These are phyloP conservation scores for Cubamyces sp. DNA, from an alignment of 768 basidiomycete genomes.

Conservation along the genomic window DNA sequence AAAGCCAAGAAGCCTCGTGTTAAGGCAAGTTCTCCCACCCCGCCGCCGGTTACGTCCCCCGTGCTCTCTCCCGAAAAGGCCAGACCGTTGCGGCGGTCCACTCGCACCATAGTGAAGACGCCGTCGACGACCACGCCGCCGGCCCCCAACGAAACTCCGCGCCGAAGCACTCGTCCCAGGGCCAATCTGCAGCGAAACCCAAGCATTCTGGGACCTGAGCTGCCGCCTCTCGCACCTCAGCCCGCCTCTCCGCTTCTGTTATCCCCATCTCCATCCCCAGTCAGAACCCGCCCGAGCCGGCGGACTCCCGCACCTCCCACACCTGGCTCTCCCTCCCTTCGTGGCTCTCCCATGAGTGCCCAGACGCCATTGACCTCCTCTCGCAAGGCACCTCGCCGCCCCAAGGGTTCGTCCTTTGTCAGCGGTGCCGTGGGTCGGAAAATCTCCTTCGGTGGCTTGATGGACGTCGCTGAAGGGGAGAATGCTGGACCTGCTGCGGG, in stretches of 20 bases:
- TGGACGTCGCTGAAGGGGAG: slow-evolving; percentile 42
- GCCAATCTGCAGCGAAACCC: slow-evolving; percentile 61
- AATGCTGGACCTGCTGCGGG: slow-evolving; percentile 39
- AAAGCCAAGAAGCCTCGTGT: slow-evolving; percentile 65
- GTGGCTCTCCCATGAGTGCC: slow-evolving; percentile 4
- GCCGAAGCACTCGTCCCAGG: slow-evolving; percentile 34
- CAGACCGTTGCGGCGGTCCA: slow-evolving; percentile 27
- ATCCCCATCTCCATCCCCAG: slow-evolving; percentile 20
- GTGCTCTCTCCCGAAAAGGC: slow-evolving; percentile 20
- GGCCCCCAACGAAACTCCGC: slow-evolving; percentile 24
- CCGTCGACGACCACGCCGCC: slow-evolving; percentile 24
- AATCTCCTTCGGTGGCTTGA: slow-evolving; percentile 68
- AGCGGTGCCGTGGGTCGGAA: slow-evolving; percentile 50
- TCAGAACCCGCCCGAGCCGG: slow-evolving; percentile 33
- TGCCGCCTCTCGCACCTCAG: slow-evolving; percentile 43
- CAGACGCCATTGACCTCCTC: slow-evolving; percentile 32
- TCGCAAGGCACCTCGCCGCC: slow-evolving; percentile 53
- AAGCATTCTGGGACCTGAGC: slow-evolving; percentile 68
- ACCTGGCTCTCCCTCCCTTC: slow-evolving; percentile 13
- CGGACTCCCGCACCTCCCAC: slow-evolving; percentile 3
- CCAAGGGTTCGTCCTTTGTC: slow-evolving; percentile 41
- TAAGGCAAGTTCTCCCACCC: slow-evolving; percentile 39
- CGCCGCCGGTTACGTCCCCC: slow-evolving; percentile 32
- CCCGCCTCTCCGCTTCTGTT: slow-evolving; percentile 22
- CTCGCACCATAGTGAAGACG: slow-evolving; percentile 22